Percentiles rank a stretch among this genome's conserved stretches.
Evolutionary conservation across 2,329 filamentous ascomycete genomes (phyloP).

Genomic region (Fusarium solani-melongenae): DNA sequence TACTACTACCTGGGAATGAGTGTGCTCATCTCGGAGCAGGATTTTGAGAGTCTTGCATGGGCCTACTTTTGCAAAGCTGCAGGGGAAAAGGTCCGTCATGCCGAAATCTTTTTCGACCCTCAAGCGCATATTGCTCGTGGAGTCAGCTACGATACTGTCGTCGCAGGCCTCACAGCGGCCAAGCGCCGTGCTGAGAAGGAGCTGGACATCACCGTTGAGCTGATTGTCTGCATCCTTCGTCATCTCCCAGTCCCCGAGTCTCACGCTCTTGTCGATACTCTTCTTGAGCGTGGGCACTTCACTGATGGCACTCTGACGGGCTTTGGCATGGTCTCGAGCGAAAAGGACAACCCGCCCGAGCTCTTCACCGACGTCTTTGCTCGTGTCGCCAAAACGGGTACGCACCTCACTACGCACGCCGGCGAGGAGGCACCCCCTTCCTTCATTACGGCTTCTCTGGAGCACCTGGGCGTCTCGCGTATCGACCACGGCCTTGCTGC

Average conservation of each 20-base stretch:
- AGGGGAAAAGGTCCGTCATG: constrained; percentile 74
- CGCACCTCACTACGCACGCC: constrained; percentile 76
- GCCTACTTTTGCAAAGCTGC: constrained; percentile 76
- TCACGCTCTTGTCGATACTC: constrained; percentile 48
- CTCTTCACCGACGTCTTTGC: constrained; percentile 72
- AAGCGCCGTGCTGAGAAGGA: constrained; percentile 69
- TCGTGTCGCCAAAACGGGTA: constrained; percentile 58
- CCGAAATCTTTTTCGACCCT: constrained; percentile 85
- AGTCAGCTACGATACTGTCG: constrained; percentile 70
- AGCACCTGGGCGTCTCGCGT: constrained; percentile 69
- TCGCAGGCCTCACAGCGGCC: constrained; percentile 71
- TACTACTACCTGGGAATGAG: constrained; percentile 84
- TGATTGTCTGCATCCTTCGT: constrained; percentile 79
- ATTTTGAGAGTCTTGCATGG: constrained; percentile 79
- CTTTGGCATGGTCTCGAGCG: constrained; percentile 76
- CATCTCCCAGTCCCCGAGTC: constrained; percentile 74
- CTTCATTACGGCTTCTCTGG: constrained; percentile 73
- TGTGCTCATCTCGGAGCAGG: constrained; percentile 71
- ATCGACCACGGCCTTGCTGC: constrained; percentile 82
- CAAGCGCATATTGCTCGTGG: constrained; percentile 77
- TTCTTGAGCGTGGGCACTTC: constrained; percentile 55
- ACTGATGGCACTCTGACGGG: constrained; percentile 66
- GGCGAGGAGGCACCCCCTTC: constrained; percentile 78
- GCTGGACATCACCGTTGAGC: constrained; percentile 70
- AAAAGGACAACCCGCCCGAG: constrained; percentile 65